Base-by-base conservation (phyloP, 1,284 basidiomycete species). In the Ceratobasidium sp. region DNA sequence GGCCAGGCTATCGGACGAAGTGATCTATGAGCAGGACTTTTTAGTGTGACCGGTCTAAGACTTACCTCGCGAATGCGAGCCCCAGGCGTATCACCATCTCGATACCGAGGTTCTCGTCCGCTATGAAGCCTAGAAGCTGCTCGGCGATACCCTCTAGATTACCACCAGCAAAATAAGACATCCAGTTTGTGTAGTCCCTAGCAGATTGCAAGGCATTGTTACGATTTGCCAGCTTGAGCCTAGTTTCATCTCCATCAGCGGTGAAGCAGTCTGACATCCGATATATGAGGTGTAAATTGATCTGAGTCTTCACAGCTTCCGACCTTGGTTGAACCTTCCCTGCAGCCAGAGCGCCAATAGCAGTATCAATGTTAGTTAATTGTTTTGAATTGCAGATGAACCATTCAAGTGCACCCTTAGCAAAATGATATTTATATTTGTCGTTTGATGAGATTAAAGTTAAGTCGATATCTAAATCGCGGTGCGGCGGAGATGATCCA, bases 251-350 rank as follows among this genome's bases (percentile, higher is more conserved):
- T 33, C 33, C 33, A 10, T 26, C 9, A 9, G 26, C 3, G 2
- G 12, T 12, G 39, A 71, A 71, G 33, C 68, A 71, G 23, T 71
- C 51, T 1, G 68, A 58, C 18, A 71, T 58, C n/a, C 42, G 49
- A 58, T 71, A 58, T 1, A 71, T 26, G 5, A 71, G 39, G 46
- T 71, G 68, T 9, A 26, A 71, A 12, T 56, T 39, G 10, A 71
- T 58, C 3, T 40, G 46, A 2, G 7, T 42, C 39, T 42, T 42
- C 7, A 71, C 3, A 20, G 3, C 28, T n/a, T 58, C 33, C 7
- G 56, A 42, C 6, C 42, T 23, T 12, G 58, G 12, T 2, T 23
- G 26, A 3, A 71, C 68, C 20, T 23, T 13, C 3, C 68, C 68
- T 56, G 58, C 53, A 2, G 53, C 68, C 51, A 71, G n/a, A 23